Evolutionary conservation across 371 early-diverging fungal species (phyloP), one percentile per base, ranked within the genome.

Genomic region (Choanephora cucurbitarum): DNA sequence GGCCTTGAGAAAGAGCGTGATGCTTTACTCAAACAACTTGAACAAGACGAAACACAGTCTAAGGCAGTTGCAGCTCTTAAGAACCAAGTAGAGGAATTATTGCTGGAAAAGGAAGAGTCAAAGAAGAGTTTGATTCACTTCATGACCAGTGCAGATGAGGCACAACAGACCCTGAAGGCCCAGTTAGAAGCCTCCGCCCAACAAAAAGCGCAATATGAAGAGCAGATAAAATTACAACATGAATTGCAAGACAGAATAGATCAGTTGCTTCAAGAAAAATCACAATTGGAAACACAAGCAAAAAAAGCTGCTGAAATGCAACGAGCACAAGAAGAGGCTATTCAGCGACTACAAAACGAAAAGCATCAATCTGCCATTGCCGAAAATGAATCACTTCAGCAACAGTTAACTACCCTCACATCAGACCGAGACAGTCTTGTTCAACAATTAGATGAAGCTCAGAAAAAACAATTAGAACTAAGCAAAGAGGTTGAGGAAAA

Each of bases 41-140:
- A 66, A 14, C 45, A 42, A 46, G 24, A 21, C 10, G 55, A 59
- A 8, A 48, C 45, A 7, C 34, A 23, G 5, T 46, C 62, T n/a
- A 67, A 53, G 42, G 22, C 58, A 10, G 28, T 70, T 9, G 67
- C 67, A 1, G 52, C 64, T 9, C 52, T 73, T 18, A 70, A 69
- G 31, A 77, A 73, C 41, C 69, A 77, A 47, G 66, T 77, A 1
- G 77, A 77, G 44, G 73, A 77, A 37, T 51, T 77, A 1, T 55
- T 71, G 4, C 33, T 73, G n/a, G 77, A 77, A 47, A 77, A 77
- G 22, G 73, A 70, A 50, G 72, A 73, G 42, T 67, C 73, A 10
- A 77, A 77, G 53, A 69, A 73, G 46, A 73, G 64, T 31, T 44
- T 77, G 5, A 31, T 71, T 21, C 66, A 65, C n/a, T 67, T 73